Evolutionary conservation across 371 early-diverging fungal genomes (phyloP), one percentile per base, ranked within the genome.

Genomic region (Entomophthora muscae): DNA sequence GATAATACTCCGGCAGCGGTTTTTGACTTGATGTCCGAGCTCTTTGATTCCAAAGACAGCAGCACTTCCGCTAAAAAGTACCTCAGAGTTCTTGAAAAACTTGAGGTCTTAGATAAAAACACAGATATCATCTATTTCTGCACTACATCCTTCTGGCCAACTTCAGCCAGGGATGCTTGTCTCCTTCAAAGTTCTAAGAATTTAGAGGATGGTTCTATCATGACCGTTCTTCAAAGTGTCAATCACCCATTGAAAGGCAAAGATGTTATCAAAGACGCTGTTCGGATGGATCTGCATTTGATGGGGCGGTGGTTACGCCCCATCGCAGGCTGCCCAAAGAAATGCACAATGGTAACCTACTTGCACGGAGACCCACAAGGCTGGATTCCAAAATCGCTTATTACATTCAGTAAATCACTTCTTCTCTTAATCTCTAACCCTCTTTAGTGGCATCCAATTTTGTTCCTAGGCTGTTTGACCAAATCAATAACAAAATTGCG

Each of bases 31-130:
- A 33, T 61, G 32, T 1, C 13, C 24, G 58, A 31, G 31, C 17
- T 29, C 17, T 29, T 57, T 17, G 32, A 31, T 10, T 5, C 52
- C 3, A 10, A 23, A 3, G n/a, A 21, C 22, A 51, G 26, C 17
- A 17, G 23, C 3, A 7, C 13, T 28, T 12, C 52, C 22, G 42
- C 42, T 10, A 42, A 42, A 17, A 42, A 42, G 17, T 61, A 61
- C n/a, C 22, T 61, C 27, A 42, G 17, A 61, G 52, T 22, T 2
- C 30, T 33, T 12, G 61, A 61, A 23, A 42, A 51, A 21, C 10
- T 61, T 2, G 61, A 61, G 26, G 31, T 61, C n/a, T n/a, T 61
- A n/a, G 61, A 61, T 61, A 32, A 26, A 28, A 61, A 61, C 27
- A 61, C 61, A 5, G 23, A 12, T 42, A 61, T 61, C 22, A 5